Percentiles rank a stretch among this genome's conserved stretches.
These are phyloP conservation scores for Inga laurina DNA, from an alignment of 306 rosid genomes.

Conservation along the genomic window DNA sequence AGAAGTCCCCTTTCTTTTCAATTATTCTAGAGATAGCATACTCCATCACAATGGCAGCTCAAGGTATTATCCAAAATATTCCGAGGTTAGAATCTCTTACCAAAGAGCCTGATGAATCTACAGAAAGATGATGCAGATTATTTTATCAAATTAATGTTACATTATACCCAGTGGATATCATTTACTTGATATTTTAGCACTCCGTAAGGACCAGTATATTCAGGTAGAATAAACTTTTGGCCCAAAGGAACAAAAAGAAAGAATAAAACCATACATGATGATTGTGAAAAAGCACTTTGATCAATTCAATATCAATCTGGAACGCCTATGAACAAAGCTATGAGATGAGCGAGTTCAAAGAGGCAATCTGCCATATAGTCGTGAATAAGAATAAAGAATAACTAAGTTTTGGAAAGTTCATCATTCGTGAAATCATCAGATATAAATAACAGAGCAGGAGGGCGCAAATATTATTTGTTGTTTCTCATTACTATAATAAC, in stretches of 20 bases:
- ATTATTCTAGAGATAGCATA: background rate
- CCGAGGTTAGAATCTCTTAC: conserved; percentile 22
- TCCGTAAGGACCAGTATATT: background rate
- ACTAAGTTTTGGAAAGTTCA: background rate
- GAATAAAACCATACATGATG: conserved; percentile 30
- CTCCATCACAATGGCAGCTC: background rate
- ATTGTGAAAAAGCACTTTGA: conserved; percentile 21
- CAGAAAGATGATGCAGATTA: background rate
- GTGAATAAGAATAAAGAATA: background rate
- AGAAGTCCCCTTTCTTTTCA: background rate
- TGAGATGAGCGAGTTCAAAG: background rate
- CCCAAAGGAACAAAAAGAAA: background rate
- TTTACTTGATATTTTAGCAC: background rate
- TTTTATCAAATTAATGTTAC: background rate
- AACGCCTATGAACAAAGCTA: background rate
- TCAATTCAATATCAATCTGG: conserved; percentile 16
- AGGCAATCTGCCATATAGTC: background rate
- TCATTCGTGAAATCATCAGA: background rate
- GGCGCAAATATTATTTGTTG: conserved; percentile 14
- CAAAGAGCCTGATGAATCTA: background rate
- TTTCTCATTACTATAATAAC: conserved; percentile 23
- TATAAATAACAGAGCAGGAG: conserved; percentile 7
- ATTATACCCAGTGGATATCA: background rate
- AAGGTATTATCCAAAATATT: background rate
- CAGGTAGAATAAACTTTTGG: conserved; percentile 11